A percentile compares a stretch with the other conserved stretches of the same genome.
phyloP scores from a whole-genome alignment of 2,329 filamentous ascomycete species.

The Ophiobolus disseminans region DNA sequence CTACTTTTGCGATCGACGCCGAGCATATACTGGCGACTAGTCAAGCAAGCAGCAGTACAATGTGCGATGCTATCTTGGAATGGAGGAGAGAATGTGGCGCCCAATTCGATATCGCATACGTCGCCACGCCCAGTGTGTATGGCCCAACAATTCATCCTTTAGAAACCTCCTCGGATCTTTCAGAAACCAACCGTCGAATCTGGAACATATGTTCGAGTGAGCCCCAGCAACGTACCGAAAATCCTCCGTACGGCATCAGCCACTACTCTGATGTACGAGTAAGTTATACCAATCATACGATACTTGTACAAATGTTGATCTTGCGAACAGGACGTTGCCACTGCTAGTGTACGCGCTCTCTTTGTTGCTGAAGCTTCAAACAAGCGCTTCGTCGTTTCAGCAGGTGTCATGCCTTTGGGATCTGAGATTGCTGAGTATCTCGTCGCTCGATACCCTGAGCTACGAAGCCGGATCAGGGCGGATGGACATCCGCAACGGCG shows the following conservation, averaged over 20 bases:
- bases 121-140: conserved; percentile 35
- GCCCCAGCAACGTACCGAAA: conserved; percentile 14
- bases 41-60: conserved; percentile 34
- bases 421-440: conserved; percentile 30
- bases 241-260: conserved; percentile 32
- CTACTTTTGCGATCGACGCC: conserved; percentile 22
- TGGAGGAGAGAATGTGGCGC: conserved; percentile 26
- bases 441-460: conserved; percentile 31
- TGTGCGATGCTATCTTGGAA: conserved; percentile 28
- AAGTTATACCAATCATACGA: conserved; percentile 13
- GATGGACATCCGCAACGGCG: conserved; percentile 20
- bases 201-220: conserved; percentile 38
- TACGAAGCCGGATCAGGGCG: conserved; percentile 22
- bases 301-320: conserved; percentile 15
- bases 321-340: conserved; percentile 32
- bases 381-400: conserved; percentile 34
- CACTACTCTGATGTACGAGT: conserved; percentile 40
- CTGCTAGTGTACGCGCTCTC: conserved; percentile 31
- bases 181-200: conserved; percentile 34
- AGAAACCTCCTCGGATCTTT: conserved; percentile 31
- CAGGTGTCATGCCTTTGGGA: conserved; percentile 30
- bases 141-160: conserved; percentile 30
- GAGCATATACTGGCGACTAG: conserved; percentile 36
- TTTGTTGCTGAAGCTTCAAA: conserved; percentile 32
- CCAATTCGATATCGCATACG: conserved; percentile 33